A percentile compares a stretch with the other conserved stretches of the same genome.
These are phyloP conservation scores for Cercospora canescens DNA, from an alignment of 2,329 filamentous ascomycete species.

Conservation along the genomic window DNA sequence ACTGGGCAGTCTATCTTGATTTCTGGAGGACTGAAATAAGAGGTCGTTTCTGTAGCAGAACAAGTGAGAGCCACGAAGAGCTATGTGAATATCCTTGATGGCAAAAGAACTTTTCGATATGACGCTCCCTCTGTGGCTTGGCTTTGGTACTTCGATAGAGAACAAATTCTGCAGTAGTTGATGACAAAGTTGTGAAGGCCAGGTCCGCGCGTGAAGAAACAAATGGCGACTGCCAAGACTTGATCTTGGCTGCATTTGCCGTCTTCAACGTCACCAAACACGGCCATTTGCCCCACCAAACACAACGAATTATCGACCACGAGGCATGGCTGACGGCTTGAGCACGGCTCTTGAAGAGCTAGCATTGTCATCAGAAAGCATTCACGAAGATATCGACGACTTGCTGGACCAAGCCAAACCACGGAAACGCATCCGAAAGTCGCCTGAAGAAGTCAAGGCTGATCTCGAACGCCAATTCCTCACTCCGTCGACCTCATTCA, in stretches of 20 bases:
- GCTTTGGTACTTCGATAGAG: neutral
- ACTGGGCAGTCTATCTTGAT: conserved; percentile 34
- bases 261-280: conserved; percentile 7
- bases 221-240: neutral
- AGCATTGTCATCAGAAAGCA: conserved; percentile 40
- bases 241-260: neutral
- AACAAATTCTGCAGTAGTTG: neutral
- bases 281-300: neutral
- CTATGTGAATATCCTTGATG: neutral
- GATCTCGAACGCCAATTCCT: conserved; percentile 77
- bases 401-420: conserved; percentile 57
- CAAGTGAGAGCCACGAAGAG: neutral
- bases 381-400: conserved; percentile 53
- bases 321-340: conserved; percentile 37
- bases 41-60: neutral
- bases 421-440: conserved; percentile 55
- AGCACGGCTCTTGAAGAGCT: conserved; percentile 54
- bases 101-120: neutral
- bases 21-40: conserved; percentile 34
- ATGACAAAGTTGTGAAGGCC: neutral
- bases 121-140: no score
- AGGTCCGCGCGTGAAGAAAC: neutral
- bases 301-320: neutral
- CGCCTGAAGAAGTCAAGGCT: conserved; percentile 62
- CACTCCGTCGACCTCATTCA: conserved; percentile 76